Evolutionary conservation across 768 basidiomycete genomes (phyloP), one percentile per base, ranked within the genome.

Genomic region (Phanerodontia chrysosporium): DNA sequence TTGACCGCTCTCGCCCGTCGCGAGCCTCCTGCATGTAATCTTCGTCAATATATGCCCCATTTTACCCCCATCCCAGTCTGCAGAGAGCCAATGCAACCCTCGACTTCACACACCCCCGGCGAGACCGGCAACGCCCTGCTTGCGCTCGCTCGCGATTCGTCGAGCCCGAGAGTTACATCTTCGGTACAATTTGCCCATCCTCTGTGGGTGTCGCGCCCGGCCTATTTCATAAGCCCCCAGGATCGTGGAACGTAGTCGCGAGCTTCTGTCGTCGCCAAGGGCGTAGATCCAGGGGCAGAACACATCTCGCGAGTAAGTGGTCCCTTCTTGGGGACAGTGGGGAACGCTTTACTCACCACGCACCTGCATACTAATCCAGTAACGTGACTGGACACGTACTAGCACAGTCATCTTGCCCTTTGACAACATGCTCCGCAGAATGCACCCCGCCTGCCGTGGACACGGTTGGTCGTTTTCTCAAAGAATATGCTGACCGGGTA

Each of bases 101-200:
- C 39, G 25, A 42, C 36, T 32, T 32, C 35, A 24, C 52, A 39
- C 51, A 35, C 28, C 28, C 29, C 52, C 30, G 52, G n/a, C 35
- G 14, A 42, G n/a, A 16, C 36, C 30, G 52, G 24, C 52, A 53
- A 35, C n/a, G 52, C 32, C 35, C n/a, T n/a, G n/a, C n/a, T n/a
- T n/a, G n/a, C n/a, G n/a, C n/a, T n/a, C 25, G 35, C 52, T 53
- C 52, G 36, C 52, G 52, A 25, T 53, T 48, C 46, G 24, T 48
- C 22, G 46, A 22, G 22, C 46, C 7, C 10, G 9, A 24, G 22
- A 13, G 9, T n/a, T n/a, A n/a, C 46, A 25, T 13, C 7, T 28
- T 48, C 22, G 46, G 46, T 24, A 24, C 9, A 48, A 28, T 24
- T 48, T 28, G 46, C 46, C 27, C 46, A 48, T 24, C 18, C 12